Conservation (phyloP, 345 rosid genomes). For the Brassica incana region DNA sequence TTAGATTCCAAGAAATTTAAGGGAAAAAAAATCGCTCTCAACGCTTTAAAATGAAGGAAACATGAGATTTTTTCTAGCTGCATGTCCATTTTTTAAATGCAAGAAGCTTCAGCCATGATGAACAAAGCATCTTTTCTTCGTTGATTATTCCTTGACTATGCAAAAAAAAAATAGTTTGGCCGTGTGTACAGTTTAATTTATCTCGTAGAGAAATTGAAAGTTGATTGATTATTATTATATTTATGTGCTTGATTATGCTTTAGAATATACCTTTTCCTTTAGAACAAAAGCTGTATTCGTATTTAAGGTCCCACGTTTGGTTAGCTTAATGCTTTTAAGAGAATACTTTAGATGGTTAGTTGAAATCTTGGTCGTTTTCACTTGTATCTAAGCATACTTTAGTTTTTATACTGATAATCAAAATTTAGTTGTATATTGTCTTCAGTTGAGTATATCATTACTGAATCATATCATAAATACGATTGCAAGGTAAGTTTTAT, state of each 20-base stretch:
- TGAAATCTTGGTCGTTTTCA: constrained; percentile 37
- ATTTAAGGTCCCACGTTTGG: constrained; percentile 35
- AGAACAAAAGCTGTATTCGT: constrained; percentile 27
- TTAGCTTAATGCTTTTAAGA: constrained; percentile 27
- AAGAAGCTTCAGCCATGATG: constrained; percentile 30
- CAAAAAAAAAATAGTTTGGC: constrained; percentile 11
- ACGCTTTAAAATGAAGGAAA: constrained; percentile 17
- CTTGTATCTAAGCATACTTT: constrained; percentile 30
- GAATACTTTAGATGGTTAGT: constrained; percentile 41
- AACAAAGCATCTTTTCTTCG: constrained; percentile 25
- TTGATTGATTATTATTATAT: constrained; percentile 9
- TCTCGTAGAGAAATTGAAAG: background rate
- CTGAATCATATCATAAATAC: background rate
- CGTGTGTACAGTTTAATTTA: constrained; percentile 31
- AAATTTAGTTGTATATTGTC: constrained; percentile 18
- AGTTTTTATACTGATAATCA: background rate
- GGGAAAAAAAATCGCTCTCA: background rate
- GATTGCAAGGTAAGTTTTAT: background rate
- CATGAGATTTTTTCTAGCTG: background rate
- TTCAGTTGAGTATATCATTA: background rate
- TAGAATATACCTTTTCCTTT: constrained; percentile 22
- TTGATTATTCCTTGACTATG: constrained; percentile 35
- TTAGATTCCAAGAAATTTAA: background rate
- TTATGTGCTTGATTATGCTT: constrained; percentile 13
- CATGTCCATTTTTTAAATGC: constrained; percentile 26